These are phyloP conservation scores for Theobroma grandiflorum DNA, from an alignment of 441 rosid genomes.

Conservation along the genomic window DNA sequence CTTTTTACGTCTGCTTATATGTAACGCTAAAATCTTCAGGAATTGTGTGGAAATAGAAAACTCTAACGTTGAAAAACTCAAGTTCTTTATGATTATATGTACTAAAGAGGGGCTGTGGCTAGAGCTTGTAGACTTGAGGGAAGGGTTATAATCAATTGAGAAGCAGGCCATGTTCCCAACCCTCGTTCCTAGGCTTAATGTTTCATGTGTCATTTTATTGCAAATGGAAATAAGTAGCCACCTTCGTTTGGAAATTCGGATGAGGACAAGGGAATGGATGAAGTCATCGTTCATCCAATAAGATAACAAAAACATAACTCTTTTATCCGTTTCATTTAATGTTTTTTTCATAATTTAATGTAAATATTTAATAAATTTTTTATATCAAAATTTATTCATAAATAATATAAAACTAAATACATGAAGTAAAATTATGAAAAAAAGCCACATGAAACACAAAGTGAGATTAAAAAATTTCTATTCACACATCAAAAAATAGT, in stretches of 20 bases:
- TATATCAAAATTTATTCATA: no score
- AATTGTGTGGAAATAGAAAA: not conserved
- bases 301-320: no score
- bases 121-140: not conserved
- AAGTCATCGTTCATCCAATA: not conserved
- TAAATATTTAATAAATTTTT: no score
- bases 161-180: not conserved
- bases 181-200: not conserved
- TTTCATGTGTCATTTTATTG: slow-evolving; percentile 7
- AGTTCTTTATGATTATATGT: no score
- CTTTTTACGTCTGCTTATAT: not conserved
- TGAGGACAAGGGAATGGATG: not conserved
- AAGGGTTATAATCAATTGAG: not conserved
- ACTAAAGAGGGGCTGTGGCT: not conserved
- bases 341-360: no score
- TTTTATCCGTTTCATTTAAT: no score
- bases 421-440: no score
- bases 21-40: no score
- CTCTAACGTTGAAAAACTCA: not conserved
- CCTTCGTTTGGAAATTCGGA: not conserved
- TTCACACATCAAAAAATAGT: no score
- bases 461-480: no score
- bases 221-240: not conserved
- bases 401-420: no score
- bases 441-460: no score